Conservation (phyloP, 1,284 basidiomycete species). For the Mycosarcoma maydis region DNA sequence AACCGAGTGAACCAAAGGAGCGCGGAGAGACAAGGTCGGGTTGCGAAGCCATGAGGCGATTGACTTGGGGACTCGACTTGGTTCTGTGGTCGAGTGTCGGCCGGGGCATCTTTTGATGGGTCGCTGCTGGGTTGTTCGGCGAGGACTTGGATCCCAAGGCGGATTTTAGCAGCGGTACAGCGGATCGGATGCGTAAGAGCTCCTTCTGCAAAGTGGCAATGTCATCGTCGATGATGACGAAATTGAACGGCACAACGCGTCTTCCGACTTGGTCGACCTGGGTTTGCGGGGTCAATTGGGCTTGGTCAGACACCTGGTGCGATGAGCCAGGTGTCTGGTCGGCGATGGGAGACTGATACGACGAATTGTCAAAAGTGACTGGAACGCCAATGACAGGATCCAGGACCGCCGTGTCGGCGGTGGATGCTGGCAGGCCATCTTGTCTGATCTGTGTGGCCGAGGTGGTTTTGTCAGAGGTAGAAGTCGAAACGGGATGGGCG, state of each 20-base stretch:
- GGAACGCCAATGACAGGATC: slow-evolving; percentile 57
- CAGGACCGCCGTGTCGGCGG: slow-evolving; percentile 44
- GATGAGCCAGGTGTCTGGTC: neutral
- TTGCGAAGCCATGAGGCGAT: slow-evolving; percentile 31
- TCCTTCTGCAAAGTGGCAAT: slow-evolving; percentile 53
- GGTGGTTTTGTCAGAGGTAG: neutral
- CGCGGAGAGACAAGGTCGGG: slow-evolving; percentile 6
- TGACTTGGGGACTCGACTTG: slow-evolving; percentile 49
- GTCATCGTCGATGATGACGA: slow-evolving; percentile 59
- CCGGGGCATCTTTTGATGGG: slow-evolving; percentile 3
- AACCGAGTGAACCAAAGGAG: slow-evolving; percentile 27
- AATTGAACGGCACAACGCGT: slow-evolving; percentile 49
- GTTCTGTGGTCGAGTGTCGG: slow-evolving; percentile 40
- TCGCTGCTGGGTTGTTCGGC: neutral
- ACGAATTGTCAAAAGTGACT: slow-evolving; percentile 35
- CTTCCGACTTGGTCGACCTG: slow-evolving; percentile 9
- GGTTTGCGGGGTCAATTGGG: neutral
- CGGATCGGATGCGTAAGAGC: slow-evolving; percentile 52
- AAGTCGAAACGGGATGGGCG: slow-evolving; percentile 4
- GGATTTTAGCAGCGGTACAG: slow-evolving; percentile 46
- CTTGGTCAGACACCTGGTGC: neutral
- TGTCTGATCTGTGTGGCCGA: neutral
- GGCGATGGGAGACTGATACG: neutral
- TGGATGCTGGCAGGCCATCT: neutral
- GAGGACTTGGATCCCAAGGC: slow-evolving; percentile 32